Percentiles rank a stretch among this genome's conserved stretches.
Evolutionary conservation across 306 rosid genomes (phyloP).

Genomic region (Dalbergia oliveri): DNA sequence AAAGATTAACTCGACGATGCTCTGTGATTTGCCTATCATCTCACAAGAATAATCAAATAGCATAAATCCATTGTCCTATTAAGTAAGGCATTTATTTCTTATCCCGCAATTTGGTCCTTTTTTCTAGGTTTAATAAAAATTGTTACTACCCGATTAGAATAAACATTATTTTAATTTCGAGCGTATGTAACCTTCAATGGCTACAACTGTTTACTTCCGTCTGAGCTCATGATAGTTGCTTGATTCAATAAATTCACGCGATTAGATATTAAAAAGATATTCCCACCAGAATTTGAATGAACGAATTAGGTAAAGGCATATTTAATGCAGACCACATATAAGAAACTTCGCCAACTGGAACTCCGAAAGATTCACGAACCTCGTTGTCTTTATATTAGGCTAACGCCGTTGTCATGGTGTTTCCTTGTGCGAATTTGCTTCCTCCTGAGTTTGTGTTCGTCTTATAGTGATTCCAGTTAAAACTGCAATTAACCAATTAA

Average conservation of each 20-base stretch:
- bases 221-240: constrained; percentile 31
- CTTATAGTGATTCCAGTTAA: neutral
- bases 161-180: constrained; percentile 21
- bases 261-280: constrained; percentile 36
- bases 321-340: neutral
- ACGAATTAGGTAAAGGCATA: constrained; percentile 16
- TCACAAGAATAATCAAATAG: constrained; percentile 43
- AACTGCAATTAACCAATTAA: no score
- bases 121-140: constrained; percentile 12
- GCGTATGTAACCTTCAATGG: constrained; percentile 13
- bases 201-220: constrained; percentile 15
- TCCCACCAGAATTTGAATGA: neutral
- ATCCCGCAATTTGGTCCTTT: constrained; percentile 17
- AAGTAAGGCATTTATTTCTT: constrained; percentile 13
- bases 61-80: constrained; percentile 32
- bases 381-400: constrained; percentile 19
- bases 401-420: constrained; percentile 7
- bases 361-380: neutral
- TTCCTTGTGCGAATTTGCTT: constrained; percentile 46
- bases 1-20: constrained; percentile 49
- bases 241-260: constrained; percentile 26
- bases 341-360: constrained; percentile 21
- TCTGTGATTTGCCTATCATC: constrained; percentile 49
- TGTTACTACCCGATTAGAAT: neutral
- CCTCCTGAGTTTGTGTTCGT: neutral